Evolutionary conservation across 306 rosid species (phyloP), one percentile per base, ranked within the genome.

Genomic region (Sophora flavescens): DNA sequence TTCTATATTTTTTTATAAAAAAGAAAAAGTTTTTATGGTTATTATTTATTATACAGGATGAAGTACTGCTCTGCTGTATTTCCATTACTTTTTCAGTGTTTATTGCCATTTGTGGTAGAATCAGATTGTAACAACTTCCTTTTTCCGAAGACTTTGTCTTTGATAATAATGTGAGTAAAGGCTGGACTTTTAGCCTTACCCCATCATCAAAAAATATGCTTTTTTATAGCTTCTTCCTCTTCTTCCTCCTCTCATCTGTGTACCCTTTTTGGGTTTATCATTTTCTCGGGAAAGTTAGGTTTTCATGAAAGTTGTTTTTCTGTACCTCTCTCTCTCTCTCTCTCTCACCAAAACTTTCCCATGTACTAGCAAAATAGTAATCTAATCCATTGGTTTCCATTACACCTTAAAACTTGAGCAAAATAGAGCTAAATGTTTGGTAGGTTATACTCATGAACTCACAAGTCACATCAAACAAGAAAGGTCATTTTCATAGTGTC

Each of bases 201-300:
- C 58, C 14, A 44, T 15, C 10, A 44, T 15, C 42, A 62, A 14
- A 76, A 71, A 13, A 72, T 47, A 1, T 47, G 1, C 6, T 47
- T 47, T 74, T 54, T 47, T 62, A 0, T 6, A 6, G 8, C 79
- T 13, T 70, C 69, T 38, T 51, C 63, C 6, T 52, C 60, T 62
- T 74, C 47, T 35, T 44, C 35, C 71, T 28, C 41, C 28, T 52
- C 62, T 45, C 14, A 3, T 61, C 22, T 59, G 28, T 42, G 35
- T 36, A 53, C n/a, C 72, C 71, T 63, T 71, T 61, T 30, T 68
- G 32, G 51, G 57, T 51, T 64, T 54, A 72, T 60, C 11, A 73
- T 67, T 45, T 79, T 74, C 67, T 70, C 32, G 48, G 61, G 74
- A 74, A 48, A 45, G 68, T 26, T 75, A 74, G 79, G 71, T 75